Evolutionary conservation across 139 green algal genomes (phyloP).

Genomic region (Coccomyxa sp.): DNA sequence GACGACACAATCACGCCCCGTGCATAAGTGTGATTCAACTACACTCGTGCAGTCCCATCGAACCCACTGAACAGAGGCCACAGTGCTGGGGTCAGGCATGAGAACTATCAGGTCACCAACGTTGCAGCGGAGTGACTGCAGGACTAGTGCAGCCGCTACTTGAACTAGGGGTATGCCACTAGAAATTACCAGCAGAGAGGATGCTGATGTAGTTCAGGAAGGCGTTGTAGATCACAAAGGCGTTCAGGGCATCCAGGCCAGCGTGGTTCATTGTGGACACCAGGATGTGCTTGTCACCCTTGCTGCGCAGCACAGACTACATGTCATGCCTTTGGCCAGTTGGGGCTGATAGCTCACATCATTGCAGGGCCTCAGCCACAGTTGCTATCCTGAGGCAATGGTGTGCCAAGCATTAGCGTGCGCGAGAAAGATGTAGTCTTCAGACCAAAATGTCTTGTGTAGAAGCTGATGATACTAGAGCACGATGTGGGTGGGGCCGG

Average conservation of each 20-base stretch:
- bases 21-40: no score
- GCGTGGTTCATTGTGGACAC: slow-evolving; percentile 15
- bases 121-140: no score
- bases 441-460: neutral
- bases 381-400: neutral
- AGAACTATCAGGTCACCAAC: no score
- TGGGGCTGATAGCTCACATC: neutral
- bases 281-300: slow-evolving; percentile 14
- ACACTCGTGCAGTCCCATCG: no score
- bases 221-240: slow-evolving; percentile 3
- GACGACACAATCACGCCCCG: no score
- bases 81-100: no score
- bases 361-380: neutral
- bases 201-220: slow-evolving; percentile 9
- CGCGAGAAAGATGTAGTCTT: neutral
- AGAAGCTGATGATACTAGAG: neutral
- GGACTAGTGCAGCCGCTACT: no score
- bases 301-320: no score
- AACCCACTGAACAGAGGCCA: no score
- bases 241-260: slow-evolving; percentile 6
- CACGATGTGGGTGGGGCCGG: no score
- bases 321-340: neutral
- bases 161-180: no score
- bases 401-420: no score
- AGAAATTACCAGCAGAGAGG: neutral